These are phyloP conservation scores for Backusella psychrophila DNA, from an alignment of 192 early-diverging fungal species.

Conservation along the genomic window DNA sequence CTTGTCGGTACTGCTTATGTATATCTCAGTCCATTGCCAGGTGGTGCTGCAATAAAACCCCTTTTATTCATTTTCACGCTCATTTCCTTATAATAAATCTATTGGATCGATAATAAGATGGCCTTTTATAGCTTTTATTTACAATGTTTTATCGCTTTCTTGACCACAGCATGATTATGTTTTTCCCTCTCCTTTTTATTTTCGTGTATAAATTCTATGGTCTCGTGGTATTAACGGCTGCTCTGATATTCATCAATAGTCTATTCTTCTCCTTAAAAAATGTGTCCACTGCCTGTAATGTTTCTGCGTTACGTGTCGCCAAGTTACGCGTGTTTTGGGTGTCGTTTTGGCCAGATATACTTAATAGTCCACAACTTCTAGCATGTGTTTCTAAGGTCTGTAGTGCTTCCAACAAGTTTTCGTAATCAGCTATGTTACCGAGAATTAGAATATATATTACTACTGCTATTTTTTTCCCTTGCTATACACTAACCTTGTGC, in stretches of 20 bases:
- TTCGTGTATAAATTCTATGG: neutral
- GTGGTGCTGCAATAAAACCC: no score
- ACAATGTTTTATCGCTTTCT: neutral
- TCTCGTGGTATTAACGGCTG: slow-evolving; percentile 24
- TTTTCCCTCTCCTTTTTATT: neutral
- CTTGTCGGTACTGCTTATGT: no score
- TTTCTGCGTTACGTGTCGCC: slow-evolving; percentile 27
- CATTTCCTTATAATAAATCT: neutral
- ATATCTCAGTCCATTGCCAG: no score
- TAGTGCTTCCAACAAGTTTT: slow-evolving; percentile 21
- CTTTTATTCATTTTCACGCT: no score
- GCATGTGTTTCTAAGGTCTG: slow-evolving; percentile 27
- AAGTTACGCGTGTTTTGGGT: slow-evolving; percentile 18
- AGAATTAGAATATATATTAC: neutral
- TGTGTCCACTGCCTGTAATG: slow-evolving; percentile 23
- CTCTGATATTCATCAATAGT: slow-evolving; percentile 28
- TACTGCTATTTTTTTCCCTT: neutral
- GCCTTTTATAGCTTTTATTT: neutral
- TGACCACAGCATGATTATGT: neutral
- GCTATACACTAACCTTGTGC: slow-evolving; percentile 19
- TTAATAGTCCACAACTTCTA: slow-evolving; percentile 25
- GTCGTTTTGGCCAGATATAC: slow-evolving; percentile 18
- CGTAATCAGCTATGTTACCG: slow-evolving; percentile 21
- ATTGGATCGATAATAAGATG: neutral
- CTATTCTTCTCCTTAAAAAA: slow-evolving; percentile 31